Evolutionary conservation across 164 flowering plant species (phyloP).

Genomic region (Protea cynaroides): DNA sequence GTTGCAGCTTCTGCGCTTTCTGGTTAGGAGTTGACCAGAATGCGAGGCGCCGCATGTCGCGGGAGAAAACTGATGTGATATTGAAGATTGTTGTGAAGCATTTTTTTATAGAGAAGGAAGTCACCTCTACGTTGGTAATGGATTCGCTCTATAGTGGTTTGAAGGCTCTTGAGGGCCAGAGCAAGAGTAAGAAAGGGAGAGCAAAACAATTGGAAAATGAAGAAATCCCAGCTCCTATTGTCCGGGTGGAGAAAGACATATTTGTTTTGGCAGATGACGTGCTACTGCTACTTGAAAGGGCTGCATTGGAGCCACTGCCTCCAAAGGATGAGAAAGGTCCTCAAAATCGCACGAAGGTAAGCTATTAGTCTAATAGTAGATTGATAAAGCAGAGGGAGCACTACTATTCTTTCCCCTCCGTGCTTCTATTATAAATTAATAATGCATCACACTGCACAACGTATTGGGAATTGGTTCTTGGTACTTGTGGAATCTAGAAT

Average conservation of each 20-base stretch:
- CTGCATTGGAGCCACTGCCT: conserved; percentile 83
- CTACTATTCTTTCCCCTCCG: no score
- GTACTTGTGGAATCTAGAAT: no score
- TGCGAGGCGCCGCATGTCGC: conserved; percentile 69
- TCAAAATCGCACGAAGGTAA: conserved; percentile 88
- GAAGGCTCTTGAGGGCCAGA: conserved; percentile 83
- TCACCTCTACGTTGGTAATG: conserved; percentile 94
- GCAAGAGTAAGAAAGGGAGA: conserved; percentile 45
- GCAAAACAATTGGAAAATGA: conserved; percentile 46
- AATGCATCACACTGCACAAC: no score
- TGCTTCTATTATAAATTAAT: no score
- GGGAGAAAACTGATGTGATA: conserved; percentile 73
- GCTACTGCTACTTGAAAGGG: conserved; percentile 70
- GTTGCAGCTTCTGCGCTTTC: conserved; percentile 77
- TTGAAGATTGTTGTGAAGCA: conserved; percentile 82
- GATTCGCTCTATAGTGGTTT: conserved; percentile 95
- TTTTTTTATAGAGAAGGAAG: conserved; percentile 94
- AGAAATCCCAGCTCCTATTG: conserved; percentile 69
- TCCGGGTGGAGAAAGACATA: conserved; percentile 72
- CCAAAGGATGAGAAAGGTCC: conserved; percentile 97
- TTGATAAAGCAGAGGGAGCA: no score
- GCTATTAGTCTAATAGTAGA: conserved; percentile 1
- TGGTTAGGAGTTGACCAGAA: conserved; percentile 81
- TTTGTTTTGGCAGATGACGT: conserved; percentile 91
- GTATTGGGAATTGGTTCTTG: no score